These are phyloP conservation scores for Pichia manshurica DNA, from an alignment of 805 yeast species.

Conservation along the genomic window DNA sequence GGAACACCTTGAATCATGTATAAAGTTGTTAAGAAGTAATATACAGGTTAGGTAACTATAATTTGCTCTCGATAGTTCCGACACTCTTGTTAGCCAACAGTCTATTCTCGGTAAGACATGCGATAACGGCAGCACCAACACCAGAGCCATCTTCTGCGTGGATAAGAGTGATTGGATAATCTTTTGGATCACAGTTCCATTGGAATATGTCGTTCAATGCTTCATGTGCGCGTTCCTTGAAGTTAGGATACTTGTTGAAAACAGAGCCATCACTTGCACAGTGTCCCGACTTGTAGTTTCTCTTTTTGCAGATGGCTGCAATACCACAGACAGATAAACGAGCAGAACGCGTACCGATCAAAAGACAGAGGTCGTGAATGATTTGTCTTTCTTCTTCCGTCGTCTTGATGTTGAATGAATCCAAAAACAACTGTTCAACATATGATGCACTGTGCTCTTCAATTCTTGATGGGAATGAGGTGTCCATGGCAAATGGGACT, in stretches of 20 bases:
- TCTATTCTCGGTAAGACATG: constrained; percentile 86
- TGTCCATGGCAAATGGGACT: constrained; percentile 71
- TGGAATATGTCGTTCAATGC: constrained; percentile 85
- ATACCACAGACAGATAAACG: constrained; percentile 91
- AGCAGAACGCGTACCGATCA: constrained; percentile 88
- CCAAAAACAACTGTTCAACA: constrained; percentile 60
- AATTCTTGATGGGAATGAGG: constrained; percentile 79
- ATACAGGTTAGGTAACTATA: background rate
- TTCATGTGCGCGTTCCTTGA: constrained; percentile 81
- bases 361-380: constrained; percentile 75
- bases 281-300: constrained; percentile 68
- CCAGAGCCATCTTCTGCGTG: constrained; percentile 87
- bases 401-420: constrained; percentile 55
- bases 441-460: constrained; percentile 85
- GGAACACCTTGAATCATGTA: too few species aligned
- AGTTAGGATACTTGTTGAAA: constrained; percentile 87
- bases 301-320: constrained; percentile 88
- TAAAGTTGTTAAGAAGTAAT: too few species aligned
- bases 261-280: constrained; percentile 98
- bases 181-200: constrained; percentile 43
- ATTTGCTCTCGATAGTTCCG: constrained; percentile 13
- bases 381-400: constrained; percentile 75
- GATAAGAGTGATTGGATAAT: constrained; percentile 24
- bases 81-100: constrained; percentile 54
- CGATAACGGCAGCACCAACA: constrained; percentile 97